These are phyloP conservation scores for Ogataea hybrid DNA, from an alignment of 1,139 yeast species.

Conservation along the genomic window DNA sequence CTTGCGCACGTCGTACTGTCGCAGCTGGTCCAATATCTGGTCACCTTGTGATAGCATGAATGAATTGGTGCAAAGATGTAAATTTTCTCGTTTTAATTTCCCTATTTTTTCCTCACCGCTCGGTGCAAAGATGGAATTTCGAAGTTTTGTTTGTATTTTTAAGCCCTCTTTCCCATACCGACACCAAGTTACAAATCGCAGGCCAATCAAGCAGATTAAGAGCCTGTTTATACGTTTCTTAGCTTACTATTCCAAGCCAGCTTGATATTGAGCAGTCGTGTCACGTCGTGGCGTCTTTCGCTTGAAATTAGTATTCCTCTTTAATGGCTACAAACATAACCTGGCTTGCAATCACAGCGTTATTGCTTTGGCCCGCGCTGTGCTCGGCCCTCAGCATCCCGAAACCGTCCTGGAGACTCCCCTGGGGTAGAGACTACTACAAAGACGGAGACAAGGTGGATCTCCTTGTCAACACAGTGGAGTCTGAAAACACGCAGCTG, in stretches of 20 bases:
- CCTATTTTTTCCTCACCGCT: not conserved
- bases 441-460: conserved; percentile 61
- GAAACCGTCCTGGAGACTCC: conserved; percentile 14
- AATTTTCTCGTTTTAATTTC: not conserved
- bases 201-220: not conserved
- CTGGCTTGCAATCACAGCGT: conserved; percentile 4
- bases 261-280: not conserved
- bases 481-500: conserved; percentile 72
- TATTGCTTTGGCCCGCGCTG: conserved; percentile 2
- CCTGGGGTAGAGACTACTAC: conserved; percentile 35
- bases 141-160: conserved; percentile 7
- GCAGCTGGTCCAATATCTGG: conserved; percentile 30
- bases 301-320: not conserved
- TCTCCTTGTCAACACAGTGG: conserved; percentile 71
- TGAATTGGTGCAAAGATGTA: conserved; percentile 6
- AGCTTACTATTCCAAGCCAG: not conserved
- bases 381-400: conserved; percentile 12
- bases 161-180: not conserved
- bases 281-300: not conserved
- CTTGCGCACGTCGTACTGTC: conserved; percentile 30
- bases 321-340: not conserved
- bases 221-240: not conserved
- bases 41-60: conserved; percentile 32
- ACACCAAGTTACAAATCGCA: not conserved
- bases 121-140: conserved; percentile 5